Evolutionary conservation across 164 flowering plant genomes (phyloP).

Genomic region (Euptelea pleiosperma): DNA sequence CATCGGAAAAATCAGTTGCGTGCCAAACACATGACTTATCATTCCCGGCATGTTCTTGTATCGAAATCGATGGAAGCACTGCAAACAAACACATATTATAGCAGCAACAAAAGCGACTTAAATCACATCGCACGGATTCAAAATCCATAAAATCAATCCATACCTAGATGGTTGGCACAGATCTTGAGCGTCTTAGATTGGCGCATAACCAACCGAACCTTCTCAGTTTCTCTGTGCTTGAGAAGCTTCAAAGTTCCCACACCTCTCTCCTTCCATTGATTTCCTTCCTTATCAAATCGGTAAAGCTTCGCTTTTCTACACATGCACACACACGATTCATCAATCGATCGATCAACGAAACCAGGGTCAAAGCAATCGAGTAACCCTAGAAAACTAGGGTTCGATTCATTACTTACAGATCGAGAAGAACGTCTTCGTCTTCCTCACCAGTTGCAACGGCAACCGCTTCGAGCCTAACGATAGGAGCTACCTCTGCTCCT

Average conservation of each 20-base stretch:
- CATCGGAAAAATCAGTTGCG: constrained; percentile 43
- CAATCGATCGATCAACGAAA: neutral
- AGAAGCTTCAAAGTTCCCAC: constrained; percentile 41
- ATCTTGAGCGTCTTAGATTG: constrained; percentile 40
- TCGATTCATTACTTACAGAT: constrained; percentile 27
- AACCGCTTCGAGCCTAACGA: constrained; percentile 78
- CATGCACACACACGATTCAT: neutral
- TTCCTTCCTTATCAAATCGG: constrained; percentile 37
- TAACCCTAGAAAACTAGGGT: neutral
- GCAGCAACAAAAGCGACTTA: neutral
- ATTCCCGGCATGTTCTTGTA: constrained; percentile 39
- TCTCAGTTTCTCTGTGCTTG: constrained; percentile 37
- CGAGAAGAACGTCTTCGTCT: constrained; percentile 71
- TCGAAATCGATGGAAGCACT: constrained; percentile 29
- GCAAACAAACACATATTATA: neutral
- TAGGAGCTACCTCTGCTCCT: constrained; percentile 87
- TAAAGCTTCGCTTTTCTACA: constrained; percentile 42
- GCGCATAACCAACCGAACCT: constrained; percentile 39
- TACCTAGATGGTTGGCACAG: constrained; percentile 45
- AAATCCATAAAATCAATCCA: neutral
- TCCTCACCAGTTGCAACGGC: constrained; percentile 85
- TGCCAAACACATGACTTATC: constrained; percentile 45
- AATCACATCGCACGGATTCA: neutral
- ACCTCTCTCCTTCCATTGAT: constrained; percentile 49
- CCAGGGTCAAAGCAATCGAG: neutral